phyloP scores from a whole-genome alignment of 176 grass and related monocot genomes.

The Hordeum marinum region DNA sequence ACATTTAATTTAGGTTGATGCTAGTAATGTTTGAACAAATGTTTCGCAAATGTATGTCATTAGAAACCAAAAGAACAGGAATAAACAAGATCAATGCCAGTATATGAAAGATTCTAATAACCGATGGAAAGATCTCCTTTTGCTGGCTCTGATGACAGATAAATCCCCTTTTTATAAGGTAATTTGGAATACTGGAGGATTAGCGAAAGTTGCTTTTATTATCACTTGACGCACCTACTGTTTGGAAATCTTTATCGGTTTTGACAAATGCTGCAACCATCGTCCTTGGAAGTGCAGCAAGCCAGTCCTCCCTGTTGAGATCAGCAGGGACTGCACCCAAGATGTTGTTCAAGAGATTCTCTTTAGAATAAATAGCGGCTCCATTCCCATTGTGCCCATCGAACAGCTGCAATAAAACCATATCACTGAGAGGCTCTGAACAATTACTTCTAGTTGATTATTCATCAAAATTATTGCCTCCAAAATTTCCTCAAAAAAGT shows the following conservation, averaged over 20 bases:
- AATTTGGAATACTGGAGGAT: background rate
- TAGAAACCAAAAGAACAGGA: background rate
- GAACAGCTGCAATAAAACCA: constrained; percentile 65
- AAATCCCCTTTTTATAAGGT: background rate
- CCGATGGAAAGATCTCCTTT: background rate
- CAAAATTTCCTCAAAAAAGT: background rate
- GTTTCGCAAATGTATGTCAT: background rate
- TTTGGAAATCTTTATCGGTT: constrained; percentile 94
- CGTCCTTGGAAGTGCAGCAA: constrained; percentile 75
- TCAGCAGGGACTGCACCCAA: constrained; percentile 72
- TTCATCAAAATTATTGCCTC: background rate
- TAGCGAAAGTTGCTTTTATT: background rate
- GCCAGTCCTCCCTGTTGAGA: constrained; percentile 90
- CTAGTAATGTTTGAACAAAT: background rate
- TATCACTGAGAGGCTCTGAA: background rate
- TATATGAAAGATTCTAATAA: background rate
- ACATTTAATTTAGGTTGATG: background rate
- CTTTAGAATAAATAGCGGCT: constrained; percentile 87
- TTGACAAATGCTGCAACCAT: constrained; percentile 95
- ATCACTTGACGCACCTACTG: constrained; percentile 46
- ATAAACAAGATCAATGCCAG: constrained; percentile 11
- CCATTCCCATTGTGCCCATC: constrained; percentile 86
- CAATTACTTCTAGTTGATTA: background rate
- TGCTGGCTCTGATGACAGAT: background rate
- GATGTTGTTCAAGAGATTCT: constrained; percentile 91